Evolutionary conservation across 306 rosid genomes (phyloP), one percentile per base, ranked within the genome.

Genomic region (Corylus americana): DNA sequence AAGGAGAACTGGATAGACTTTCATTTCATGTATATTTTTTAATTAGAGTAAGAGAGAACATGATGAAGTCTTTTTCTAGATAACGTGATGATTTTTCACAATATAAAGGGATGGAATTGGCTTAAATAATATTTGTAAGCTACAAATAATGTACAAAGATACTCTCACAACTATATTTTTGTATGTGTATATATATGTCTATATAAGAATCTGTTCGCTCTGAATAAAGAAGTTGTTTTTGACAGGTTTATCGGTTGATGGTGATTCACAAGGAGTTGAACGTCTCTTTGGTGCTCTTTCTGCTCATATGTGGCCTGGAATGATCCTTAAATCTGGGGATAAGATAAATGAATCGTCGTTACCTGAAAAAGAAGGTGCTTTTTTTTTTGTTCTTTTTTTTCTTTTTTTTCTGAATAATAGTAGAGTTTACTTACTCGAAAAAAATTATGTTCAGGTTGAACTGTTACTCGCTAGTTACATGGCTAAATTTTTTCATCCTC

Each of bases 241-340:
- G 72, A 77, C 92, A 94, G 97, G 98, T 77, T 85, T 94, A 76
- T 94, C 97, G 20, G 74, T 87, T 45, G 86, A 92, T 70, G 92
- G 97, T 35, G 98, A 94, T 87, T 88, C 87, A 75, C 98, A 92
- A 83, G 97, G 98, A 82, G 88, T 94, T 83, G 97, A 89, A 61
- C 94, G 98, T 61, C 88, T 92, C 69, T 81, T 75, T 55, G 98
- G 97, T 70, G 98, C 97, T 81, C 97, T 92, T 79, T 87, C 92
- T 58, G 97, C 98, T 79, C 91, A 94, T 83, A 88, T 92, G 92
- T 94, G 97, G 98, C 90, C 98, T 75, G 97, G 98, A 83, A 94
- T 94, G 97, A 74, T 89, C 74, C 83, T 94, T 54, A 94, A 94
- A 80, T 88, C 97, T 25, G 98, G 97, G 37, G 87, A 88, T 73